These are phyloP conservation scores for Candida parachauliodes DNA, from an alignment of 805 yeast genomes.

Conservation along the genomic window DNA sequence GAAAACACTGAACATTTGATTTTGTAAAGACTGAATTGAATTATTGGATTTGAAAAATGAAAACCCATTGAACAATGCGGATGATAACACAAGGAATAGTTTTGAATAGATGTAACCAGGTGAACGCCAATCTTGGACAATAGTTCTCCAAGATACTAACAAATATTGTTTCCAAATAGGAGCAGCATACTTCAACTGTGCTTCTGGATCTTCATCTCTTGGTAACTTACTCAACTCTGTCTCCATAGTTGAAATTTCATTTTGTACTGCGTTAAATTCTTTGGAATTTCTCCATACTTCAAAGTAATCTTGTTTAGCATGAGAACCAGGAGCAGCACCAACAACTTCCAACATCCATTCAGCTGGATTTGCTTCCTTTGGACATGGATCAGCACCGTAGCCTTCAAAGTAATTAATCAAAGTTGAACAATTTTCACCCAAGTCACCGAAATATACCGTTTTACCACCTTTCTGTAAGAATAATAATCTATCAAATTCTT, in stretches of 20 bases:
- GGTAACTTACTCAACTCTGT: constrained; percentile 34
- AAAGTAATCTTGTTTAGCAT: constrained; percentile 21
- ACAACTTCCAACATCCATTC: constrained; percentile 26
- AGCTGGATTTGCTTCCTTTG: constrained; percentile 72
- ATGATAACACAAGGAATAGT: constrained; percentile 31
- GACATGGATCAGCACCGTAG: constrained; percentile 65
- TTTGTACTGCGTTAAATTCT: constrained; percentile 55
- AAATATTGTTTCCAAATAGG: constrained; percentile 20
- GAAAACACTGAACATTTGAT: constrained; percentile 55
- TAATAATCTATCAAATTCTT: constrained; percentile 70
- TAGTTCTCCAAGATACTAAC: constrained; percentile 28
- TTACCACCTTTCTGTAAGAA: constrained; percentile 69
- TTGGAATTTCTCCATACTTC: constrained; percentile 25
- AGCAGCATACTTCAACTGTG: constrained; percentile 14
- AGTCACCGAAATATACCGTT: constrained; percentile 73
- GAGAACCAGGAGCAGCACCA: constrained; percentile 30
- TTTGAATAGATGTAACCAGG: constrained; percentile 48
- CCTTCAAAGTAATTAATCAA: constrained; percentile 64
- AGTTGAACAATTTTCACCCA: constrained; percentile 54
- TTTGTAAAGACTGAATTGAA: constrained; percentile 60
- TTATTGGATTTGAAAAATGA: constrained; percentile 59
- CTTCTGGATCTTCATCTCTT: constrained; percentile 13
- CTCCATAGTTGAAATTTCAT: constrained; percentile 37
- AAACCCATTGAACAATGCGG: constrained; percentile 66
- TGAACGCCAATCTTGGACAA: constrained; percentile 34